Base-by-base conservation (phyloP, 352 stramenopile genomes). In the Globisporangium echinulatum region DNA sequence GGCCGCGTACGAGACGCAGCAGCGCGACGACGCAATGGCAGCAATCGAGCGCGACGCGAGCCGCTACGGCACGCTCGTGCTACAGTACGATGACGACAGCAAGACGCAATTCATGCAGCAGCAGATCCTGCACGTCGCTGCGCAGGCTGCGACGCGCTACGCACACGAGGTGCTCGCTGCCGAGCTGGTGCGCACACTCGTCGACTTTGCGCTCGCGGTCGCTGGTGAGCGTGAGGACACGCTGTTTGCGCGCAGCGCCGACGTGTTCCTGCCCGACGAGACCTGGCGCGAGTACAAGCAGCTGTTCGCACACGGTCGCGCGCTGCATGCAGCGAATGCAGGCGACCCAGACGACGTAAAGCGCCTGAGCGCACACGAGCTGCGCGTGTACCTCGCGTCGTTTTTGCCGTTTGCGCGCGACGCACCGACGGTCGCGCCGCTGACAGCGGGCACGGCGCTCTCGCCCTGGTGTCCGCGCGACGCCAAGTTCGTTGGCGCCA, bases 61-160 rank as follows among this genome's bases (percentile, higher is more conserved):
- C 15, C 63, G 56, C 49, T 88, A 83, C 49, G 75, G 79, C 49
- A 70, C 77, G 44, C 54, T 90, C 1, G 68, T 87, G 48, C 67
- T 82, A 59, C 70, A 69, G 57, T 91, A 83, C 56, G 77, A 88
- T 25, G 81, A 91, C 60, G 72, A 88, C 44, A 75, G 60, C 10
- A 64, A 81, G 19, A 72, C 78, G 14, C 81, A 87, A 15, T 33
- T 33, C 5, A 38, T 74, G 36, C 74, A 88, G 13, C 68, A 69
- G 15, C 61, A 66, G 6, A 62, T 68, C 15, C 63, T 81, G 1
- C 17, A 72, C 7, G 44, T 54, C 1, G 85, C 84, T 4, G 52
- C 72, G 36, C 39, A 71, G 9, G 66, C 68, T 1, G 72, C 79
- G 3, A 59, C 65, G n/a, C 64, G 64, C 8, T 71, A 87, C 64